Conservation (phyloP, 257 asterid genomes). For the Nicotiana attenuata region DNA sequence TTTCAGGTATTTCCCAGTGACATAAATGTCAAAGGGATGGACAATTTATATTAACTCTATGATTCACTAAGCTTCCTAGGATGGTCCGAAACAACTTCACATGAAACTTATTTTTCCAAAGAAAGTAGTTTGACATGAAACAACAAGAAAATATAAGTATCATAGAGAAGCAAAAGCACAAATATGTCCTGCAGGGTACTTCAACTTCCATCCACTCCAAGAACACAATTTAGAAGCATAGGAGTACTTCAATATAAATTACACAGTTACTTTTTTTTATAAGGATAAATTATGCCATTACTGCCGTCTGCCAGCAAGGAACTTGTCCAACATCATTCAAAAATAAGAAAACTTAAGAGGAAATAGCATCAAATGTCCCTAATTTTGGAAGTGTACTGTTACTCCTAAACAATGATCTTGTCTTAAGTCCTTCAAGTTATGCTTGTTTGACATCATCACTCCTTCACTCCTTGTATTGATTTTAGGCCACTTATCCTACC, state of each 20-base stretch:
- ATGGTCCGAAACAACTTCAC: background rate
- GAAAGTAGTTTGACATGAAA: background rate
- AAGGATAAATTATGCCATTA: background rate
- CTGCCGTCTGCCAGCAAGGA: background rate
- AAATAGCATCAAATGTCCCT: background rate
- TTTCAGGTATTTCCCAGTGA: background rate
- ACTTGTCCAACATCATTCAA: background rate
- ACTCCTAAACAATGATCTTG: background rate
- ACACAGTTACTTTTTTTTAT: background rate
- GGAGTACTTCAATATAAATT: background rate
- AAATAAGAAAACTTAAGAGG: background rate
- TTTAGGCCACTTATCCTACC: background rate
- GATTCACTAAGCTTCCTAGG: background rate
- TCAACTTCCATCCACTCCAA: slow-evolving; percentile 1
- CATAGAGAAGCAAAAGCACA: background rate
- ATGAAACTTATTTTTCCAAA: background rate
- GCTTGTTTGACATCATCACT: background rate
- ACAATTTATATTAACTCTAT: background rate
- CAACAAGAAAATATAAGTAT: background rate
- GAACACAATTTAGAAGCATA: background rate
- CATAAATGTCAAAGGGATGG: background rate
- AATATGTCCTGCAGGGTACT: background rate
- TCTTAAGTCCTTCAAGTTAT: background rate
- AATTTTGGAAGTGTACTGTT: background rate
- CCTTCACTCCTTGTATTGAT: background rate